A percentile compares a stretch with the other conserved stretches of the same genome.
phyloP scores from a whole-genome alignment of 2,329 filamentous ascomycete genomes.

The Nigrograna mackinnonii region DNA sequence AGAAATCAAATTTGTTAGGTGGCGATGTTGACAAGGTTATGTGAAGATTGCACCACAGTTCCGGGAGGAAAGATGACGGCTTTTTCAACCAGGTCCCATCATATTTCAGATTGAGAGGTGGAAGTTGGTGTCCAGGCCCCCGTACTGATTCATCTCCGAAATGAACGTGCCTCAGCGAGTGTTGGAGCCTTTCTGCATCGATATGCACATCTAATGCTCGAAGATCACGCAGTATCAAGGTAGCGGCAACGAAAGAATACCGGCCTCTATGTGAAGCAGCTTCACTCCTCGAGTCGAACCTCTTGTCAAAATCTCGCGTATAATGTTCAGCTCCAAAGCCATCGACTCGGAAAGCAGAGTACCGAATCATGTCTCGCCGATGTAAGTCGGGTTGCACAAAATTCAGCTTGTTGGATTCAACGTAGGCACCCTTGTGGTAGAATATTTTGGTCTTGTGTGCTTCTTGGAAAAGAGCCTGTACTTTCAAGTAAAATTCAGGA shows the following conservation, averaged over 20 bases:
- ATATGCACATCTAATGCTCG: conserved; percentile 12
- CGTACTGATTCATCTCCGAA: no score
- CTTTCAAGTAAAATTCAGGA: conserved; percentile 20
- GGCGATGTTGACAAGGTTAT: conserved; percentile 4
- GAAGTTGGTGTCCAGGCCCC: no score
- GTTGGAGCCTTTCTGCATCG: neutral
- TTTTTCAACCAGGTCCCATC: conserved; percentile 24
- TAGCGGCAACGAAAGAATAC: conserved; percentile 15
- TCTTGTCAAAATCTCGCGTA: conserved; percentile 16
- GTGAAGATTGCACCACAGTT: conserved; percentile 28
- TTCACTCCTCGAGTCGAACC: conserved; percentile 23
- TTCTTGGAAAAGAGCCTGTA: conserved; percentile 27
- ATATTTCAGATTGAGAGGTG: conserved; percentile 14
- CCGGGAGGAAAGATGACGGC: conserved; percentile 7
- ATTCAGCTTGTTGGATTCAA: conserved; percentile 6
- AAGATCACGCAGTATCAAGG: conserved; percentile 18
- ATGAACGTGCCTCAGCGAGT: conserved; percentile 6
- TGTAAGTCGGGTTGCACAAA: conserved; percentile 18
- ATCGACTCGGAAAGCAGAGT: conserved; percentile 27
- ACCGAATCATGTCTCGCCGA: conserved; percentile 31
- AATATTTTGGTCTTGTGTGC: conserved; percentile 18
- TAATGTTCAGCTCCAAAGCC: conserved; percentile 37
- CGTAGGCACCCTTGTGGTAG: conserved; percentile 6
- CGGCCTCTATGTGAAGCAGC: conserved; percentile 8
- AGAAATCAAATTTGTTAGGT: conserved; percentile 21